Base-by-base conservation (phyloP, 805 yeast species). In the Metschnikowia arizonensis region DNA sequence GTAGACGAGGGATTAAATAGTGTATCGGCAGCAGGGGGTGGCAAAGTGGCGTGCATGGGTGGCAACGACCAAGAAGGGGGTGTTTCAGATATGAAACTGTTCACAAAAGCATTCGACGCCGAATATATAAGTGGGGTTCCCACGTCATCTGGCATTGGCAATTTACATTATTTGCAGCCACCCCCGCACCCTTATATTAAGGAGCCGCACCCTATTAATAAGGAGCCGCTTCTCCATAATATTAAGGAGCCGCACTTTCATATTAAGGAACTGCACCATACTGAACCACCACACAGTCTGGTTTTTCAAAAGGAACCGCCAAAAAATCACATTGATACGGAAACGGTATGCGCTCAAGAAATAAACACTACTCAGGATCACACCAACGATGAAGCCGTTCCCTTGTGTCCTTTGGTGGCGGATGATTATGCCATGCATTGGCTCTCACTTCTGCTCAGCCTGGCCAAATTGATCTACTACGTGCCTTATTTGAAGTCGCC, bases 401-500 rank as follows among this genome's bases (percentile, higher is more conserved):
- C 88, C 0, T 47, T 82, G 3, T 53, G 69, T 29, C 88, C 89
- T 0, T 58, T 84, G 29, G 57, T 77, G n/a, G 82, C 87, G 0
- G 86, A 82, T 47, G 74, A 74, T 43, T 65, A 75, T 28, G 63
- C 74, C 0, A 62, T 59, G 3, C 73, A 74, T 44, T 77, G 81
- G 79, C 56, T 76, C 67, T 72, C 5, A 43, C 57, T 10, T 49
- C 49, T 14, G 42, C 47, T 30, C 45, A 54, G 37, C 45, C 56
- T 42, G 49, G 54, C 44, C 53, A 50, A 59, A 1, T 46, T 72
- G 2, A 56, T 69, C 40, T 72, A 79, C 55, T 66, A 76, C 36
- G 72, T 83, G 7, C 90, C 90, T 0, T 79, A 77, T 49, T 53
- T 83, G 30, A 69, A 73, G 26, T 76, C 89, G 0, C 77, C 85